These are phyloP conservation scores for Strobilomyces dryophilus DNA, from an alignment of 768 basidiomycete species.

Conservation along the genomic window DNA sequence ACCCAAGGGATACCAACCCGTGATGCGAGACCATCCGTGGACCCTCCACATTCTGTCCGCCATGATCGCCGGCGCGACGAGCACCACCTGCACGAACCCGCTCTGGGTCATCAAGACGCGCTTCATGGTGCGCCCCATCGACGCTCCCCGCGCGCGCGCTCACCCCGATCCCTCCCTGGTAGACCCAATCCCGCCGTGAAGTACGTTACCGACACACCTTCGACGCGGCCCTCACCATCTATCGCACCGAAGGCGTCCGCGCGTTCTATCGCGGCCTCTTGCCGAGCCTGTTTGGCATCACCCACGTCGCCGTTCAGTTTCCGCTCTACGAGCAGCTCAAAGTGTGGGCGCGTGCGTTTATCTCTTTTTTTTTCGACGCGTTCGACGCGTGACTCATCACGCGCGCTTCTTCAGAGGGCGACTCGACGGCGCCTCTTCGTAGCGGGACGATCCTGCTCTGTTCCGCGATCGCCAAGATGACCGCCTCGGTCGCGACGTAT, in stretches of 20 bases:
- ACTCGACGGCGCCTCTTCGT: slow-evolving; percentile 28
- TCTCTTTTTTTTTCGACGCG: slow-evolving; percentile 6
- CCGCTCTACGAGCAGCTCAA: slow-evolving; percentile 95
- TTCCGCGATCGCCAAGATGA: slow-evolving; percentile 94
- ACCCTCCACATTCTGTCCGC: slow-evolving; percentile 88
- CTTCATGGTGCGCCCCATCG: slow-evolving; percentile 75
- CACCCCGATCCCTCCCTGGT: slow-evolving; percentile 12
- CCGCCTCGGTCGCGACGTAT: slow-evolving; percentile 92
- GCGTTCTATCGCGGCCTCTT: slow-evolving; percentile 95
- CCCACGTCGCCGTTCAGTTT: slow-evolving; percentile 96
- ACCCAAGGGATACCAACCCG: slow-evolving; percentile 81
- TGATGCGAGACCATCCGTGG: slow-evolving; percentile 79
- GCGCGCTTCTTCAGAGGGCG: slow-evolving; percentile 18
- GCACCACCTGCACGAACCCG: slow-evolving; percentile 92
- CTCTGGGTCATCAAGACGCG: slow-evolving; percentile 99
- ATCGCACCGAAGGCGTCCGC: slow-evolving; percentile 76
- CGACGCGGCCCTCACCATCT: slow-evolving; percentile 88
- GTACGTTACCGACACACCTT: slow-evolving; percentile 82
- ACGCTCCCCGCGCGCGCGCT: slow-evolving; percentile 2
- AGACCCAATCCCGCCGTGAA: slow-evolving; percentile 85
- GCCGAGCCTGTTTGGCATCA: slow-evolving; percentile 89
- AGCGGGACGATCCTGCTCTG: slow-evolving; percentile 72
- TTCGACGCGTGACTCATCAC: slow-evolving; percentile 1
- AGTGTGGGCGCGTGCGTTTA: slow-evolving; percentile 72
- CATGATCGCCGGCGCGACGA: slow-evolving; percentile 91